Percentiles rank a stretch among this genome's conserved stretches.
These are phyloP conservation scores for Pterocarpus santalinus DNA, from an alignment of 306 rosid species.

Conservation along the genomic window DNA sequence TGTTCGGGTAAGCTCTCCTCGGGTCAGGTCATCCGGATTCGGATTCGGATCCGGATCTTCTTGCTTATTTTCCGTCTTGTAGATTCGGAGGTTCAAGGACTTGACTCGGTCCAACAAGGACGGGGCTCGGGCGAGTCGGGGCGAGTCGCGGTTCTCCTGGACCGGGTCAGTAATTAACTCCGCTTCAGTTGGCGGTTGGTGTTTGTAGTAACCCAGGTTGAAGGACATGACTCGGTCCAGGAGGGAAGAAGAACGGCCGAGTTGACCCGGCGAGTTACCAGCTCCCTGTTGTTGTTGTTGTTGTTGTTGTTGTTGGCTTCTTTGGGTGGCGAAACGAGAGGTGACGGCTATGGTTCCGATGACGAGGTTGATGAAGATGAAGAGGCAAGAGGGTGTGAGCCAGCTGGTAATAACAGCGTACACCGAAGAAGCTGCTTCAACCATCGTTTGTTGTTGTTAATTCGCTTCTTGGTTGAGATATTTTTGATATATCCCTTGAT, in stretches of 20 bases:
- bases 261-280: conserved; percentile 34
- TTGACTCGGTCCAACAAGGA: conserved; percentile 51
- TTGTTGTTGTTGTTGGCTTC: not conserved
- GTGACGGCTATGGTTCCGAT: conserved; percentile 65
- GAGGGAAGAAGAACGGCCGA: conserved; percentile 59
- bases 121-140: conserved; percentile 17
- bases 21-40: not conserved
- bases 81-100: conserved; percentile 50
- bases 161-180: not conserved
- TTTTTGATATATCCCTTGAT: not conserved
- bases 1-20: conserved; percentile 15
- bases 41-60: not conserved
- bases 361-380: conserved; percentile 75
- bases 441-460: not conserved
- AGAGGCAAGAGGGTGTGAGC: conserved; percentile 71
- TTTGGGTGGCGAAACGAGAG: conserved; percentile 53
- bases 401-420: conserved; percentile 49
- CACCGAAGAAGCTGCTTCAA: conserved; percentile 30
- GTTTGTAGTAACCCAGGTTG: conserved; percentile 43
- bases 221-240: conserved; percentile 61
- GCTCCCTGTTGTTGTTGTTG: not conserved
- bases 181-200: not conserved
- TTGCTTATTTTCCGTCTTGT: not conserved
- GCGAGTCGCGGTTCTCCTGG: not conserved
- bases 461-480: not conserved